phyloP scores from a whole-genome alignment of 2,329 filamentous ascomycete species.

The Lasiodiplodia gonubiensis region DNA sequence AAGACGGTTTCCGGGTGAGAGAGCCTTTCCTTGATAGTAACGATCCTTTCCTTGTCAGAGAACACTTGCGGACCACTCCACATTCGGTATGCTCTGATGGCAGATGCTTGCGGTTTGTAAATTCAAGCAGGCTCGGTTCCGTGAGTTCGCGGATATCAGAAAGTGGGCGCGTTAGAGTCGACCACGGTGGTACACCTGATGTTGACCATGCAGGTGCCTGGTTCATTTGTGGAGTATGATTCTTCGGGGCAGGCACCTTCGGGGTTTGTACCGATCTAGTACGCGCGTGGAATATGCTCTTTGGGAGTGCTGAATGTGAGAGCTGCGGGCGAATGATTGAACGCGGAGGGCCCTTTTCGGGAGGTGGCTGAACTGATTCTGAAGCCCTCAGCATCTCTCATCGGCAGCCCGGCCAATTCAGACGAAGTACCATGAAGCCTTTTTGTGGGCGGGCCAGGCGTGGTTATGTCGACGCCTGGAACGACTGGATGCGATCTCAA shows the following conservation, averaged over 20 bases:
- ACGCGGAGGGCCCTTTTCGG: conserved; percentile 34
- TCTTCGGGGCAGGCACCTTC: conserved; percentile 1
- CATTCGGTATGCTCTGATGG: conserved; percentile 31
- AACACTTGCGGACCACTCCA: conserved; percentile 35
- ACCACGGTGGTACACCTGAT: conserved; percentile 32
- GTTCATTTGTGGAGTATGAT: conserved; percentile 12
- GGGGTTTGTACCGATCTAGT: not conserved
- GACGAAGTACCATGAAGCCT: conserved; percentile 20
- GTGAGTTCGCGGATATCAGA: conserved; percentile 59
- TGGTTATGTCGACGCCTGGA: conserved; percentile 31
- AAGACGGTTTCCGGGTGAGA: conserved; percentile 33
- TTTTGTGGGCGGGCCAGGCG: conserved; percentile 14
- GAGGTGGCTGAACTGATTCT: conserved; percentile 33
- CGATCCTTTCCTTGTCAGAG: conserved; percentile 44
- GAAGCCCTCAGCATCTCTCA: not conserved
- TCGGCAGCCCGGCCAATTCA: not conserved
- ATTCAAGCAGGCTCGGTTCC: conserved; percentile 54
- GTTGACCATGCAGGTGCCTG: conserved; percentile 37
- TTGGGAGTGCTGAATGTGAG: not conserved
- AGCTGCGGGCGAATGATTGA: conserved; percentile 7
- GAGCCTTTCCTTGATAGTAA: conserved; percentile 30
- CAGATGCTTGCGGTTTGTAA: conserved; percentile 39
- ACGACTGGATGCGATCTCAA: conserved; percentile 37
- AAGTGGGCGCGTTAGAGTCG: conserved; percentile 49
- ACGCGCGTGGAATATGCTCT: conserved; percentile 1